Conservation (phyloP, 768 basidiomycete genomes). For the Panaeolus cyanescens region DNA sequence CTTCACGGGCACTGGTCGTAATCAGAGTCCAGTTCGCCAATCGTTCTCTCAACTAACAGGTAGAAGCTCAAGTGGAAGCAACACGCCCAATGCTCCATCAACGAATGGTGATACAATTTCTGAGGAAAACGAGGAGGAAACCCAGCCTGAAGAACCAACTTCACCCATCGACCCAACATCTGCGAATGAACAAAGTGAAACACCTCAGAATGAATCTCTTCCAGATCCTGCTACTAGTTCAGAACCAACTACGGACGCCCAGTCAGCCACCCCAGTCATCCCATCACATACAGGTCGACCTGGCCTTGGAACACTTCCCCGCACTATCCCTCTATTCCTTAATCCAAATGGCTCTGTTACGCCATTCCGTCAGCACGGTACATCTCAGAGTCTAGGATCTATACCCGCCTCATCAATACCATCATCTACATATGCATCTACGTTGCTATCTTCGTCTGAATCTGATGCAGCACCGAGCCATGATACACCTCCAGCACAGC, state of each 20-base stretch:
- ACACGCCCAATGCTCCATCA: not conserved
- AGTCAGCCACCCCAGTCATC: conserved; percentile 9
- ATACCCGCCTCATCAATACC: conserved; percentile 12
- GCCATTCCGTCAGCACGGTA: conserved; percentile 11
- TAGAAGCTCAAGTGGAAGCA: conserved; percentile 4
- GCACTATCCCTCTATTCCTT: conserved; percentile 53
- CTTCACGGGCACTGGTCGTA: conserved; percentile 8
- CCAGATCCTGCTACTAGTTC: not conserved
- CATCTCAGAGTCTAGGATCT: conserved; percentile 23
- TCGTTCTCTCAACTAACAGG: not conserved
- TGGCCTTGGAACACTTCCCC: conserved; percentile 47
- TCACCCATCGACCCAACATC: conserved; percentile 6
- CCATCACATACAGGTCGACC: conserved; percentile 51
- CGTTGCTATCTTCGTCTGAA: not conserved
- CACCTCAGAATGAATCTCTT: not conserved
- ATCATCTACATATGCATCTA: conserved; percentile 2
- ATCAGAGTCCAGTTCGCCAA: conserved; percentile 3
- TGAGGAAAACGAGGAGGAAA: conserved; percentile 22
- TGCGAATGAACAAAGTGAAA: conserved; percentile 7
- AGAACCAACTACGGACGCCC: not conserved
- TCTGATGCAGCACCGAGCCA: not conserved
- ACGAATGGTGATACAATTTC: conserved; percentile 11
- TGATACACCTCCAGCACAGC: not conserved
- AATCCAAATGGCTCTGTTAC: conserved; percentile 15
- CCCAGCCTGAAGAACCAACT: not conserved